Evolutionary conservation across 345 rosid species (phyloP), one percentile per base, ranked within the genome.

Genomic region (Eucalyptus marginata): DNA sequence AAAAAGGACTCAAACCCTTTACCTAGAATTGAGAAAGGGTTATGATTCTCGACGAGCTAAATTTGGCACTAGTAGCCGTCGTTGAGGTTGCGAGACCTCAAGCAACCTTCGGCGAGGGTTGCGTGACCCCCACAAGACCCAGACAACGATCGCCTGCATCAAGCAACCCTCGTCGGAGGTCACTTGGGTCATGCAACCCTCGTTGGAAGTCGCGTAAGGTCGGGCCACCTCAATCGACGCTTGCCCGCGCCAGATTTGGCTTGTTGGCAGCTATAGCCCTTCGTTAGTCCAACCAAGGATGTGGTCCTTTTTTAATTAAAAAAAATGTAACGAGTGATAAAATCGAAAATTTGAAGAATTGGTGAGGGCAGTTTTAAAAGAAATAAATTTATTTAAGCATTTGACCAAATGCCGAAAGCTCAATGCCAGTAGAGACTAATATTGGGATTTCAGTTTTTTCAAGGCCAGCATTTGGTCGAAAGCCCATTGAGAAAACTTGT

Each of bases 21-120:
- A 52, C 4, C 0, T n/a, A 7, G 2, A 52, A 52, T 20, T 0
- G 0, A 52, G 4, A 0, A 52, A 52, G 24, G 58, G 58, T 2
- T 20, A 52, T 10, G 2, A 52, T 52, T 52, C 1, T 20, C 0
- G 1, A 0, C 1, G 0, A 52, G 25, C 10, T 0, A 52, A 0
- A 52, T 52, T 0, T 52, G 4, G n/a, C n/a, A n/a, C n/a, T n/a
- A n/a, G n/a, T n/a, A n/a, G n/a, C n/a, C n/a, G n/a, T n/a, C 25
- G 1, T 52, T 52, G 25, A 18, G 1, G 25, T 52, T 20, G 25
- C 58, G 4, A 52, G 0, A 7, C 2, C 58, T 18, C 10, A 52
- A 1, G 25, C 25, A 18, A 52, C 58, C 24, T 52, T 1, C 1
- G 1, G 0, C 4, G 3, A 18, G 58, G 10, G 24, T 52, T 0